Base-by-base conservation (phyloP, 441 rosid species). In the Syzygium malaccense region DNA sequence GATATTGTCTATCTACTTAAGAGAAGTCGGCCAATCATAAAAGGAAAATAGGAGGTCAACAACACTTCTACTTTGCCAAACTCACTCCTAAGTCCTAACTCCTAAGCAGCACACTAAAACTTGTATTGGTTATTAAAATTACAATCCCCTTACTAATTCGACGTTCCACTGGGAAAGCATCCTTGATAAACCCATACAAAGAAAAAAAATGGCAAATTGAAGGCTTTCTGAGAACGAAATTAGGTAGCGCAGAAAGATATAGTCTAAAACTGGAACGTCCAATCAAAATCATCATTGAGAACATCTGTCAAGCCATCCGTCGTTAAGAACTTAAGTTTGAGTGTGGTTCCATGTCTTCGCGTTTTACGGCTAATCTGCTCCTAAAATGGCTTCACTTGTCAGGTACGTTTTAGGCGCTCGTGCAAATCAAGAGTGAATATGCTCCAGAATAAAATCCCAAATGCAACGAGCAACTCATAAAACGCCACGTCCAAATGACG, bases 101-200 rank as follows among this genome's bases (percentile, higher is more conserved):
- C 83, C 83, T 75, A 75, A 41, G 83, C 51, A 20, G 51, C n/a
- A 7, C 51, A 75, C 83, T 71, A 71, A 75, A 75, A 75, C 51
- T 13, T 2, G 51, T 13, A 75, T 6, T 75, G 25, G 51, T 37
- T 75, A 41, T 41, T 14, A 75, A 75, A 75, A 41, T 75, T 75
- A 75, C 51, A 75, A 75, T 75, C 17, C 17, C 83, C 17, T 20
- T 71, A 71, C 51, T 75, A 75, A 37, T 25, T 37, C 51, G 83
- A 37, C 83, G 12, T 23, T 23, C 92, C 95, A 90, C 68, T 33
- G 88, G 83, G 23, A 75, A 41, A 75, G 83, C 91, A 88, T 92
- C 96, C 99, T 96, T 93, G 83, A 87, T 26, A 84, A 92, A 51
- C 88, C 86, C 37, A 85, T 87, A 53, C 86, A 85, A 85, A 88